Evolutionary conservation across 345 rosid species (phyloP).

Genomic region (Lepidium didymum): DNA sequence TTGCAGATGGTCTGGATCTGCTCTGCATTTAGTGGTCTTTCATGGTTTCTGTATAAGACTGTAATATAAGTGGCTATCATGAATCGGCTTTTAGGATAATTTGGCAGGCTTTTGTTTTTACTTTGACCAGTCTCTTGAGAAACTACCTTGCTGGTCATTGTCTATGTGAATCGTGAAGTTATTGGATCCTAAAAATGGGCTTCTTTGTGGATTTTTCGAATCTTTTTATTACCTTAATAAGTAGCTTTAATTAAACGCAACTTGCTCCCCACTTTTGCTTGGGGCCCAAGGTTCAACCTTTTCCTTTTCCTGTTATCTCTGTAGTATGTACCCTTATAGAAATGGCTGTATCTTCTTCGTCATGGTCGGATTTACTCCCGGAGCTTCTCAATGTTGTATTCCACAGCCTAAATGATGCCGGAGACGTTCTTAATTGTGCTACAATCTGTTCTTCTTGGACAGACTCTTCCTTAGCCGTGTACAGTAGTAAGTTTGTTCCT

Average conservation of each 20-base stretch:
- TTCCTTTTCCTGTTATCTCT: background rate
- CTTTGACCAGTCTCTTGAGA: background rate
- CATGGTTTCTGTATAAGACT: background rate
- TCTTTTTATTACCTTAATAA: background rate
- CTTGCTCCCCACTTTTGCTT: background rate
- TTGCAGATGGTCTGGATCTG: constrained; percentile 12
- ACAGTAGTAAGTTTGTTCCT: constrained; percentile 13
- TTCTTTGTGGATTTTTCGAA: background rate
- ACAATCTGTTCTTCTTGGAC: constrained; percentile 18
- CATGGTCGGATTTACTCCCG: constrained; percentile 18
- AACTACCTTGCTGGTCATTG: background rate
- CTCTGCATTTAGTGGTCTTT: constrained; percentile 5
- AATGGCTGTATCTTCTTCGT: background rate
- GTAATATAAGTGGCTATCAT: background rate
- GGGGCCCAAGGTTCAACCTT: background rate
- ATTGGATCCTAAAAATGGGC: constrained; percentile 15
- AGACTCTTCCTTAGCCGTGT: constrained; percentile 3
- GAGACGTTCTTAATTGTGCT: constrained; percentile 10
- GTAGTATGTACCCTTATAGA: background rate
- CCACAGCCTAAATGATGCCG: background rate
- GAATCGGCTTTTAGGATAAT: constrained; percentile 8
- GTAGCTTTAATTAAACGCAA: background rate
- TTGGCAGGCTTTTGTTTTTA: constrained; percentile 2
- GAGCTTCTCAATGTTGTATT: constrained; percentile 11
- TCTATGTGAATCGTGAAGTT: background rate